Evolutionary conservation across 2,329 filamentous ascomycete species (phyloP).

Genomic region (Diaporthe velutina): DNA sequence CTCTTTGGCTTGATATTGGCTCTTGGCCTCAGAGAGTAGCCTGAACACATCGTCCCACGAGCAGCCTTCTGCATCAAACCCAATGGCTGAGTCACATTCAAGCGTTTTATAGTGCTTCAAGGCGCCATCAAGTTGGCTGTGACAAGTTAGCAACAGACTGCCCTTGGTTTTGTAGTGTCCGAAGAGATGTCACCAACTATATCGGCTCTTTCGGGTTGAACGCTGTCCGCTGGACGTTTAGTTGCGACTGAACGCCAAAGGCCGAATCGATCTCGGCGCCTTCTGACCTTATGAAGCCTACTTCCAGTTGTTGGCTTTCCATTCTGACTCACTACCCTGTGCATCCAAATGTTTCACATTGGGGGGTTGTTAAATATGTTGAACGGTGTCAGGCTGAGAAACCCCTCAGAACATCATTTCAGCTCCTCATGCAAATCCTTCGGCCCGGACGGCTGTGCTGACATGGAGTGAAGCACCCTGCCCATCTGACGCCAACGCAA

Average conservation of each 20-base stretch:
- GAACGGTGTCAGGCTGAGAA: background rate
- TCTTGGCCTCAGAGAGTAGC: background rate
- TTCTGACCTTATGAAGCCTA: background rate
- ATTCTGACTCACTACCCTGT: background rate
- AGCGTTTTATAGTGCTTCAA: background rate
- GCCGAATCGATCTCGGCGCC: background rate
- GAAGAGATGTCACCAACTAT: background rate
- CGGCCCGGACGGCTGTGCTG: background rate
- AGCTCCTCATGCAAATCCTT: background rate
- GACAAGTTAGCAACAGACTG: background rate
- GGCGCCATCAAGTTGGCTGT: background rate
- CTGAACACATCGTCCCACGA: background rate
- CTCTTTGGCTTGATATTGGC: slow-evolving; percentile 6
- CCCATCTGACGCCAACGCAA: background rate
- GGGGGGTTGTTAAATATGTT: background rate
- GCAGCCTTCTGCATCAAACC: background rate
- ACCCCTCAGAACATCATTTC: background rate
- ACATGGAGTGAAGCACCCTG: background rate
- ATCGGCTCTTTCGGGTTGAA: slow-evolving; percentile 1
- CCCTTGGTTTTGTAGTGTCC: background rate
- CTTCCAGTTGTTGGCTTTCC: background rate
- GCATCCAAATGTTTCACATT: background rate
- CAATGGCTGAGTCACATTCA: background rate
- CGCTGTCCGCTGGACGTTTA: background rate
- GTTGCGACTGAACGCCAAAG: background rate